phyloP scores from a whole-genome alignment of 1,139 yeast genomes.

The Nadsonia starkeyi-henricii region DNA sequence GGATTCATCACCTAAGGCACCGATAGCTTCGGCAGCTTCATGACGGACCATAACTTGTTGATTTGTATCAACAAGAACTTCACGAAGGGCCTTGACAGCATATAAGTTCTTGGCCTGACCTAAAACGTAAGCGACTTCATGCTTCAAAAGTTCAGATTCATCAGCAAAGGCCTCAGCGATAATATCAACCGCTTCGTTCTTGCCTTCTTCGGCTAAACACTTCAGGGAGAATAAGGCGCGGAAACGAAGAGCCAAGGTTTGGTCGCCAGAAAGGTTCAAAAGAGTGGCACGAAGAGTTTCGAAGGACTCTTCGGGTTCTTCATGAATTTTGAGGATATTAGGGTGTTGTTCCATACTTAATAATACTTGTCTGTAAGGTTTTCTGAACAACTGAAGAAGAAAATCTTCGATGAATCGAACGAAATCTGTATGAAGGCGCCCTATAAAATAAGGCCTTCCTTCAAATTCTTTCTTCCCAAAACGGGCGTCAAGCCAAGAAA shows the following conservation, averaged over 20 bases:
- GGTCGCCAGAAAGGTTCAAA: conserved; percentile 35
- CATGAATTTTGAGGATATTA: neutral
- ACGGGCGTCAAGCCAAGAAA: too few relatives aligned
- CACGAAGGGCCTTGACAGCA: conserved; percentile 63
- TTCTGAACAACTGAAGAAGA: too few relatives aligned
- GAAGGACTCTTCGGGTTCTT: neutral
- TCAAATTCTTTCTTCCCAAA: too few relatives aligned
- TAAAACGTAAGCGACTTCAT: conserved; percentile 95
- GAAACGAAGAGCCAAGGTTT: conserved; percentile 71
- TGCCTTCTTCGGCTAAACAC: conserved; percentile 55
- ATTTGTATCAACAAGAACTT: conserved; percentile 46
- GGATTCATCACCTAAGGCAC: conserved; percentile 77
- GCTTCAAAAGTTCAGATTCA: conserved; percentile 84
- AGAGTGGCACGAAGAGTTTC: conserved; percentile 8
- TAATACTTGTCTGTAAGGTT: too few relatives aligned
- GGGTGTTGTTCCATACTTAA: neutral
- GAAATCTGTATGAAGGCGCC: too few relatives aligned
- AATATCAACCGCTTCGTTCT: conserved; percentile 61
- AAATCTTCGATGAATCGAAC: too few relatives aligned
- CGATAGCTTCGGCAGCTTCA: conserved; percentile 98
- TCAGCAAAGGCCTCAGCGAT: conserved; percentile 71
- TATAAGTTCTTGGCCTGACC: conserved; percentile 83
- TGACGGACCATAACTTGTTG: conserved; percentile 94
- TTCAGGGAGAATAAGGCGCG: conserved; percentile 88
- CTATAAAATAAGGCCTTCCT: too few relatives aligned